Evolutionary conservation across 1,139 yeast species (phyloP).

Genomic region (Pichia sp.): DNA sequence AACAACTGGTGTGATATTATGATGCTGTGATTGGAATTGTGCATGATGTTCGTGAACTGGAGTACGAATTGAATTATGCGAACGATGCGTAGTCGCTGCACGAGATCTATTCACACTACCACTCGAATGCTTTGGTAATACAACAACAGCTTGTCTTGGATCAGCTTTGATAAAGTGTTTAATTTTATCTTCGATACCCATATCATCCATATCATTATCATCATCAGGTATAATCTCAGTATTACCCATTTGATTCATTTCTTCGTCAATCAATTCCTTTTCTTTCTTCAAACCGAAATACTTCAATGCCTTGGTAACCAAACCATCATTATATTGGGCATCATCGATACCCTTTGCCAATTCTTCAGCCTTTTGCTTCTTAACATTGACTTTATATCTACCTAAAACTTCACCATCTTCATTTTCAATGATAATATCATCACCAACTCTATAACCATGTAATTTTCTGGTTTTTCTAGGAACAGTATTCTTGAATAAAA

Average conservation of each 20-base stretch:
- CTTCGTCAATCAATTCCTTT: conserved; percentile 21
- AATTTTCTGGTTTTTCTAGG: conserved; percentile 25
- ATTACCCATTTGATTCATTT: conserved; percentile 21
- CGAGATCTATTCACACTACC: not conserved
- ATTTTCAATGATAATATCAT: conserved; percentile 80
- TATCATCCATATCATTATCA: conserved; percentile 10
- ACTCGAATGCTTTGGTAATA: conserved; percentile 11
- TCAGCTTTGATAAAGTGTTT: conserved; percentile 26
- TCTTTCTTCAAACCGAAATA: conserved; percentile 18
- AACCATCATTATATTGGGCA: conserved; percentile 15
- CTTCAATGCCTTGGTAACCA: conserved; percentile 21
- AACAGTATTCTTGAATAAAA: conserved; percentile 11
- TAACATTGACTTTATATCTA: conserved; percentile 63
- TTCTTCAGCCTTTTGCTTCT: conserved; percentile 20
- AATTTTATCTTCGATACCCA: conserved; percentile 26
- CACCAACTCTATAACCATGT: conserved; percentile 61
- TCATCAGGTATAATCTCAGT: conserved; percentile 26
- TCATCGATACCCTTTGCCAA: conserved; percentile 7
- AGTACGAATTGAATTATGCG: not conserved
- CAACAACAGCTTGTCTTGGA: conserved; percentile 22
- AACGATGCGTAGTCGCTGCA: not conserved
- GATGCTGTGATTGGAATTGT: not conserved
- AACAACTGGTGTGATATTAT: not conserved
- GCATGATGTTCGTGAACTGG: not conserved
- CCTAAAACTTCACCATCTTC: conserved; percentile 90